Percentiles rank a stretch among this genome's conserved stretches.
Evolutionary conservation across 192 early-diverging fungal genomes (phyloP).

Genomic region (Martensiomyces pterosporus): DNA sequence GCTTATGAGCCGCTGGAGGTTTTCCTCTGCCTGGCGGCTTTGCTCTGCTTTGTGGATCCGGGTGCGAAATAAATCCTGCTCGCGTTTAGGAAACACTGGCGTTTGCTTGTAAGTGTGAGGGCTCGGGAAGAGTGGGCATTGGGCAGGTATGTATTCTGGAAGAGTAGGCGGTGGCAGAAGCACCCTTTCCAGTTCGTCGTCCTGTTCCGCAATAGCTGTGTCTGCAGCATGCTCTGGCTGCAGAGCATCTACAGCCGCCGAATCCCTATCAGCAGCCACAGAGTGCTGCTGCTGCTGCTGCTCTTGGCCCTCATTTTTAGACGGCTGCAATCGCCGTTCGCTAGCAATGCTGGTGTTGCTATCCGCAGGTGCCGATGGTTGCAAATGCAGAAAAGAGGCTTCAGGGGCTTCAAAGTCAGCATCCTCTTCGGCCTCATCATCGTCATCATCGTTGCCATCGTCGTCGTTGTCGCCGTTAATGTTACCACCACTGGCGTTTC

Average conservation of each 20-base stretch:
- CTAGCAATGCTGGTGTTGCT: too few species aligned
- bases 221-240: too few species aligned
- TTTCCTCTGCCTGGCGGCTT: slow-evolving; percentile 48
- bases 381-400: slow-evolving; percentile 7
- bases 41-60: slow-evolving; percentile 51
- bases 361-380: too few species aligned
- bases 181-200: slow-evolving; percentile 17
- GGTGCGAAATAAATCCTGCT: slow-evolving; percentile 49
- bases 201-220: background rate
- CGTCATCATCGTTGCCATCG: slow-evolving; percentile 12
- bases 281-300: background rate
- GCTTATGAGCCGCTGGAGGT: slow-evolving; percentile 45
- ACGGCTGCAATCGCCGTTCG: too few species aligned
- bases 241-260: too few species aligned
- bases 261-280: too few species aligned
- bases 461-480: slow-evolving; percentile 1
- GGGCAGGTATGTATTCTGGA: slow-evolving; percentile 32
- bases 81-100: slow-evolving; percentile 41
- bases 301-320: background rate
- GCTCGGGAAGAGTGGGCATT: slow-evolving; percentile 43
- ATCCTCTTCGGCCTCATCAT: slow-evolving; percentile 33
- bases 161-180: slow-evolving; percentile 18
- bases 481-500: too few species aligned
- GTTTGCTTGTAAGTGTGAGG: slow-evolving; percentile 47
- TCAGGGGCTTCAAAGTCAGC: slow-evolving; percentile 44